A percentile compares a stretch with the other conserved stretches of the same genome.
Conservation (phyloP, 208 protist species). For the Acanthamoeba lenticulata region DNA sequence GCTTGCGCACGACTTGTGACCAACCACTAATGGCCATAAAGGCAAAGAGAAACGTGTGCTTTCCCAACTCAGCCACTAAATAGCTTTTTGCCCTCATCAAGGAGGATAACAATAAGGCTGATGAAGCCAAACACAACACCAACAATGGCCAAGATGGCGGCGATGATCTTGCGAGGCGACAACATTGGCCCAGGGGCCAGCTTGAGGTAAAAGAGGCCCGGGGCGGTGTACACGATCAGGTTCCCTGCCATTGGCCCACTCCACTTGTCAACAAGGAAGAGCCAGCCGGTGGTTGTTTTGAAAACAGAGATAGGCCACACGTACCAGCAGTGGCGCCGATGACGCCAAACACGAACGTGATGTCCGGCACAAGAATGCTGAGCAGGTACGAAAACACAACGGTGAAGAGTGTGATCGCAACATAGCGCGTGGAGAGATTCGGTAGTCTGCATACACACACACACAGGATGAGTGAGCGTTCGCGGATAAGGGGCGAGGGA, state of each 20-base stretch:
- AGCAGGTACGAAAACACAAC: background rate
- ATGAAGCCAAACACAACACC: background rate
- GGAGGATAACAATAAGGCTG: background rate
- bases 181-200: background rate
- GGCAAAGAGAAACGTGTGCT: too few species aligned
- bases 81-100: background rate
- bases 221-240: background rate
- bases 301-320: background rate
- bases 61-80: too few species aligned
- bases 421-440: background rate
- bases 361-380: constrained; percentile 50
- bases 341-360: constrained; percentile 4
- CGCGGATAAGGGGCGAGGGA: background rate
- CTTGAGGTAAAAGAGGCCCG: constrained; percentile 9
- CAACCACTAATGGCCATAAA: too few species aligned
- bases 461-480: background rate
- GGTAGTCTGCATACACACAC: background rate
- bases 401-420: background rate
- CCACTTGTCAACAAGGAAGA: background rate
- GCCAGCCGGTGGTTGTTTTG: background rate
- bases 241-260: background rate
- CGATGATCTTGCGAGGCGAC: background rate
- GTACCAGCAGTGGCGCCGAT: constrained; percentile 30
- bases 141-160: background rate
- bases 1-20: too few species aligned